Evolutionary conservation across 1,284 basidiomycete species (phyloP).

Genomic region (Neonothopanus nambi): DNA sequence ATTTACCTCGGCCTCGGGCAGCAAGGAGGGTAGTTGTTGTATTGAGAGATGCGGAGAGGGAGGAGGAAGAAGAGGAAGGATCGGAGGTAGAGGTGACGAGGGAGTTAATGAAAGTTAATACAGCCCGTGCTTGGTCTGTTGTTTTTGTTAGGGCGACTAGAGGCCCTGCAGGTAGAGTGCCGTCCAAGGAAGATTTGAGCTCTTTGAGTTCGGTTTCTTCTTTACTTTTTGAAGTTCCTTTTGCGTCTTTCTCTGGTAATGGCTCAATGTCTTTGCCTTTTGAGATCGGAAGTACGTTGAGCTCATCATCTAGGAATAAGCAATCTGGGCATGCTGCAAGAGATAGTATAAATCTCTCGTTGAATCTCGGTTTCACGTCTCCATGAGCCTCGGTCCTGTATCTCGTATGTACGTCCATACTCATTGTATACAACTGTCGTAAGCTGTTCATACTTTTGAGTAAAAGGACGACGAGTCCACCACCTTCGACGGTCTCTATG

Average conservation of each 20-base stretch:
- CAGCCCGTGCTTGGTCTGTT: slow-evolving; percentile 88
- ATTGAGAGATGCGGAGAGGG: slow-evolving; percentile 85
- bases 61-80: slow-evolving; percentile 5
- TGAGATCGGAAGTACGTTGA: slow-evolving; percentile 97
- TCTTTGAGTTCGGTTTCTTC: slow-evolving; percentile 73
- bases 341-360: slow-evolving; percentile 97
- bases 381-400: slow-evolving; percentile 93
- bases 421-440: slow-evolving; percentile 92
- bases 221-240: slow-evolving; percentile 46
- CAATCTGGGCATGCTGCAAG: slow-evolving; percentile 91
- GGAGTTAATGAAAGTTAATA: slow-evolving; percentile 91
- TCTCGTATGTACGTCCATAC: slow-evolving; percentile 95
- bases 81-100: slow-evolving; percentile 38
- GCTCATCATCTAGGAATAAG: slow-evolving; percentile 94
- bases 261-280: slow-evolving; percentile 90
- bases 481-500: slow-evolving; percentile 98
- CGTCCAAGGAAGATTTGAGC: slow-evolving; percentile 79
- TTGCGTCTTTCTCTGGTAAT: slow-evolving; percentile 44
- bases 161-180: slow-evolving; percentile 88
- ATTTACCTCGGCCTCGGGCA: slow-evolving; percentile 94
- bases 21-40: slow-evolving; percentile 96
- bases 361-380: slow-evolving; percentile 92
- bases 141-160: slow-evolving; percentile 93
- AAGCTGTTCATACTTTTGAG: slow-evolving; percentile 96
- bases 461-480: slow-evolving; percentile 89